Evolutionary conservation across 176 grass and related monocot species (phyloP), one percentile per base, ranked within the genome.

Genomic region (Triticum turgidum): DNA sequence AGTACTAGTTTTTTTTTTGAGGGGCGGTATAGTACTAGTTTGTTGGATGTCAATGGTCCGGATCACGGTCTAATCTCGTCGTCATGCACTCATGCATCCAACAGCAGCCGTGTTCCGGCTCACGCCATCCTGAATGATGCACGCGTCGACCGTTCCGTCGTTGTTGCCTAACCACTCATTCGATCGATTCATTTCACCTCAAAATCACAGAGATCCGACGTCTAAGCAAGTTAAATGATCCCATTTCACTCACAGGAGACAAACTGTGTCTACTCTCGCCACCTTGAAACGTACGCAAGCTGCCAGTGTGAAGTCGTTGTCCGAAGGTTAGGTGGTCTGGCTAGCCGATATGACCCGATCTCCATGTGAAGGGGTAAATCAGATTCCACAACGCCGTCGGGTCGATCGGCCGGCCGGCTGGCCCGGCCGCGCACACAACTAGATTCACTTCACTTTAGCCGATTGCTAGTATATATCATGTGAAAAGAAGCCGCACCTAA

Each of bases 401-500:
- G 35, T 47, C 69, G n/a, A 32, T 69, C 70, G 22, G 44, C 37
- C 73, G 70, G 64, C 44, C 80, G 47, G 79, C 41, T 81, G 79
- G 73, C 74, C 74, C 47, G 20, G 8, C 29, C 30, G 20, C 49
- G 61, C 76, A 76, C 76, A 81, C 44, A 76, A 68, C 63, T 64
- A 62, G 62, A 79, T 87, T 88, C 89, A 84, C 81, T 42, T 69
- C 81, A 20, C 89, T 81, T 88, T 85, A 77, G 29, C 30, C 9
- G 72, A 62, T 38, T 76, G 27, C 44, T 32, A 2, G 22, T 51
- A 45, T 76, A 17, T 49, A 90, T 87, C 37, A 62, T 84, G 80
- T 76, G 81, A 91, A 91, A 91, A 91, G 69, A 84, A 63, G 42
- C 49, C 22, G 76, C 81, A 81, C 80, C 85, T 87, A 90, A 76